A percentile compares a stretch with the other conserved stretches of the same genome.
phyloP scores from a whole-genome alignment of 805 yeast genomes.

The Kodamaea neixiangensis region DNA sequence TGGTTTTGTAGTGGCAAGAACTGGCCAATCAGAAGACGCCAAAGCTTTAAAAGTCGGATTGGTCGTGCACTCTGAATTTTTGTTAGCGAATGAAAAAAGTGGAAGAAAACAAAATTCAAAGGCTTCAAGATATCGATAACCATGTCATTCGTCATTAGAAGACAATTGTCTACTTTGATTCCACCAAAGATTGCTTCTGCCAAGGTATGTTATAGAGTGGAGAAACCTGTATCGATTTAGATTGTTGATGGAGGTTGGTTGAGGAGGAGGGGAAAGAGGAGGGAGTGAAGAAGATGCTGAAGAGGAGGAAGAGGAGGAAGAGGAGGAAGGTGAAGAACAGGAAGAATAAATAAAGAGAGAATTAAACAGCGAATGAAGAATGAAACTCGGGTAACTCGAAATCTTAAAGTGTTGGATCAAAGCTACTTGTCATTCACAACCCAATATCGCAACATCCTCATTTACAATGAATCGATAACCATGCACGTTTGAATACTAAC shows the following conservation, averaged over 20 bases:
- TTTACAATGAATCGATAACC: not conserved
- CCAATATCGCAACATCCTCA: no score
- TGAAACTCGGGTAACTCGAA: no score
- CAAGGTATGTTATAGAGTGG: constrained; percentile 44
- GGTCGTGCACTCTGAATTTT: constrained; percentile 8
- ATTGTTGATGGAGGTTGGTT: not conserved
- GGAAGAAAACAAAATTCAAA: constrained; percentile 14
- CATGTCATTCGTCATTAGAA: constrained; percentile 87
- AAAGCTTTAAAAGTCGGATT: not conserved
- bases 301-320: no score
- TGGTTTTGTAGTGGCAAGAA: no score
- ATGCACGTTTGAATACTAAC: constrained; percentile 25
- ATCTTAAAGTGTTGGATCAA: no score
- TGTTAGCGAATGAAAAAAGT: constrained; percentile 14
- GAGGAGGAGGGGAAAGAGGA: no score
- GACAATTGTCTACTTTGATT: constrained; percentile 91
- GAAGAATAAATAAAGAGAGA: no score
- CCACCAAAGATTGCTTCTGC: constrained; percentile 99
- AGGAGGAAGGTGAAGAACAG: no score
- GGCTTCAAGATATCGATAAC: constrained; percentile 6
- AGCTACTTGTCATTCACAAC: no score
- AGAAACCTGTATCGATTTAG: not conserved
- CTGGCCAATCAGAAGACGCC: constrained; percentile 8
- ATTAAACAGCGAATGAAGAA: no score
- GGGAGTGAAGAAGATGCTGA: no score